Evolutionary conservation across 1,284 basidiomycete genomes (phyloP).

Genomic region (Cerioporus squamosus): DNA sequence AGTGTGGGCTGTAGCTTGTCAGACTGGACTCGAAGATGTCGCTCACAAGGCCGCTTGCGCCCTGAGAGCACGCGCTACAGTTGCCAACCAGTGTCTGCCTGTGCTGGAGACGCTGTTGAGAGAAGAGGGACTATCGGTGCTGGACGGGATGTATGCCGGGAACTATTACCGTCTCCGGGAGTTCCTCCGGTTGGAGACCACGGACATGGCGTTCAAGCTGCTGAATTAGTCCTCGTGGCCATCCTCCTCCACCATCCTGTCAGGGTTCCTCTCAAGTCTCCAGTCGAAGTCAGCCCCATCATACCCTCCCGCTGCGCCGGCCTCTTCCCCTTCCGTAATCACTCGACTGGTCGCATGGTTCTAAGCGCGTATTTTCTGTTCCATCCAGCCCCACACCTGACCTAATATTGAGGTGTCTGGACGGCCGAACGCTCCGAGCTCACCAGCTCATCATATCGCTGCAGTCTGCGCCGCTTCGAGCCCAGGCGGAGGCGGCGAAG

Average conservation of each 20-base stretch:
- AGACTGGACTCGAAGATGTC: slow-evolving; percentile 2
- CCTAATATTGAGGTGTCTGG: background rate
- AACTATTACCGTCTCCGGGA: slow-evolving; percentile 17
- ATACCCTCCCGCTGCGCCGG: background rate
- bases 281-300: too few relatives aligned
- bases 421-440: background rate
- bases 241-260: background rate
- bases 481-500: background rate
- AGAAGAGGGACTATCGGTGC: background rate
- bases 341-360: too few relatives aligned
- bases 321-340: background rate
- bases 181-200: background rate
- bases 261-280: background rate
- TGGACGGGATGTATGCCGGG: slow-evolving; percentile 17
- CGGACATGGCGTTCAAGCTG: background rate
- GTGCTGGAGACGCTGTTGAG: background rate
- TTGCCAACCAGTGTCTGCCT: background rate
- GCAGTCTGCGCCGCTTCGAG: background rate
- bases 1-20: slow-evolving; percentile 18
- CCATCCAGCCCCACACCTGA: background rate
- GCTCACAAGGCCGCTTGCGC: slow-evolving; percentile 12
- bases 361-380: too few relatives aligned
- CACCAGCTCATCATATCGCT: background rate
- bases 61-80: background rate
- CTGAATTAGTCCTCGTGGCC: background rate